Percentiles rank a stretch among this genome's conserved stretches.
Evolutionary conservation across 1,284 basidiomycete genomes (phyloP).

Genomic region (Ustilago trichophora): DNA sequence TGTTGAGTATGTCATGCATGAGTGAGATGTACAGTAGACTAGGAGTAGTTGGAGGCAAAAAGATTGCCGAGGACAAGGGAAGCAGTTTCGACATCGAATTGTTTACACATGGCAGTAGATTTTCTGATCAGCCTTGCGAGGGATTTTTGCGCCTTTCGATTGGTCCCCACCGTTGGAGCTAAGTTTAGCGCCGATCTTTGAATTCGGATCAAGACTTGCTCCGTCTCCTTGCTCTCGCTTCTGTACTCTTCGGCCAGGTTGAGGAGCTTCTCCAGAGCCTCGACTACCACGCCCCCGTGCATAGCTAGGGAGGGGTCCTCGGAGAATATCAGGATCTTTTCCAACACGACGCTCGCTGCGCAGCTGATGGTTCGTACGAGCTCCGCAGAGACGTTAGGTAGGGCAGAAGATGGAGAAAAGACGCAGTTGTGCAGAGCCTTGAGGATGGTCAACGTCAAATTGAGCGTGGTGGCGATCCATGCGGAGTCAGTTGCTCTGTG

Average conservation of each 20-base stretch:
- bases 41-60: conserved; percentile 9
- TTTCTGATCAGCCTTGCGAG: conserved; percentile 10
- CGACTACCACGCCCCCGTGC: background rate
- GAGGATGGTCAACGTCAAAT: conserved; percentile 13
- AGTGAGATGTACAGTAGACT: no score
- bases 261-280: conserved; percentile 1
- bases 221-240: background rate
- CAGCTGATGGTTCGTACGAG: conserved; percentile 6
- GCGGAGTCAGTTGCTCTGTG: conserved; percentile 28
- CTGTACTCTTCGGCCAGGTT: background rate
- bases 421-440: conserved; percentile 19
- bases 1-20: no score
- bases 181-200: conserved; percentile 11
- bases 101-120: conserved; percentile 13
- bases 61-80: conserved; percentile 12
- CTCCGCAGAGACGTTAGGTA: conserved; percentile 8
- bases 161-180: background rate
- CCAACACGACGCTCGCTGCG: conserved; percentile 12
- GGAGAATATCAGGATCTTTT: conserved; percentile 11
- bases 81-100: conserved; percentile 13
- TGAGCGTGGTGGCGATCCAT: conserved; percentile 16
- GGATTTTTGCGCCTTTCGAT: background rate
- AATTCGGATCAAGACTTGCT: conserved; percentile 2
- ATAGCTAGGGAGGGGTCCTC: background rate
- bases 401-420: background rate